Conservation (phyloP, 2,329 filamentous ascomycete species). For the Bertia moriformis region DNA sequence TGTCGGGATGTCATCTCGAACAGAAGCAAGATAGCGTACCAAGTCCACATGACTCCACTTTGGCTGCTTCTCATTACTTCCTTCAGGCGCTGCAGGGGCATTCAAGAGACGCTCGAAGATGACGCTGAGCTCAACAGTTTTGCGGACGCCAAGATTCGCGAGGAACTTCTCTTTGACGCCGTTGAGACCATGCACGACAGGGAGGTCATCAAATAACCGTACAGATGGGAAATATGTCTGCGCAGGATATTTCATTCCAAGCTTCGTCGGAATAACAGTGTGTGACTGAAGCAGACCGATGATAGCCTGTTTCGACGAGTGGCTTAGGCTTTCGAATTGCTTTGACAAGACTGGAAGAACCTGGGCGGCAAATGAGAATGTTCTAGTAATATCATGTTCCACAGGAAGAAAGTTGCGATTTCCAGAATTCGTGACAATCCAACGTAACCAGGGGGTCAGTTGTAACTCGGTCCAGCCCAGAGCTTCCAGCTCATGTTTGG, state of each 20-base stretch:
- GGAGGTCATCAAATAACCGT: conserved; percentile 58
- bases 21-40: conserved; percentile 57
- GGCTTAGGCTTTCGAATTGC: conserved; percentile 48
- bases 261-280: conserved; percentile 53
- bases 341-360: conserved; percentile 52
- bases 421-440: conserved; percentile 39
- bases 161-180: conserved; percentile 60
- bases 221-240: conserved; percentile 60
- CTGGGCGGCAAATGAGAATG: conserved; percentile 40
- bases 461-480: conserved; percentile 48
- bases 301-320: conserved; percentile 39
- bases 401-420: conserved; percentile 23
- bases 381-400: conserved; percentile 40
- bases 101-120: conserved; percentile 55
- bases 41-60: conserved; percentile 59
- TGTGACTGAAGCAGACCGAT: conserved; percentile 36
- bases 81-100: conserved; percentile 16
- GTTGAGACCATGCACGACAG: conserved; percentile 44
- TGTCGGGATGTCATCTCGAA: conserved; percentile 52
- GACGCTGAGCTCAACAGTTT: conserved; percentile 58
- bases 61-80: conserved; percentile 18
- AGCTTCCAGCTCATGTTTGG: neutral
- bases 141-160: conserved; percentile 50
- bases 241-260: conserved; percentile 50
- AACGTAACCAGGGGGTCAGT: conserved; percentile 48